phyloP scores from a whole-genome alignment of 768 basidiomycete genomes.

The Collybiopsis luxurians region DNA sequence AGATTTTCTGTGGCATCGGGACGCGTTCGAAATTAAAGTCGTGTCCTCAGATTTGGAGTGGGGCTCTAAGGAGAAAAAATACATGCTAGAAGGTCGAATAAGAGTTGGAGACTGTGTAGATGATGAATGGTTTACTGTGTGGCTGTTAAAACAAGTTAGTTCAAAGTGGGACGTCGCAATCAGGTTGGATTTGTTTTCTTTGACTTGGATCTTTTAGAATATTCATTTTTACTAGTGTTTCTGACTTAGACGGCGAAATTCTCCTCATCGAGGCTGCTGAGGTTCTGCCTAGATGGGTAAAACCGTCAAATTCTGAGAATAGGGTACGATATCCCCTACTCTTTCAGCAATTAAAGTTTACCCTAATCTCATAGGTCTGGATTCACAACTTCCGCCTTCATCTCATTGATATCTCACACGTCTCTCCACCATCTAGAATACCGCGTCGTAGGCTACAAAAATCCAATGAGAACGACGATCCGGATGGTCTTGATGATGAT shows the following conservation, averaged over 20 bases:
- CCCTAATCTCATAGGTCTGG: constrained; percentile 71
- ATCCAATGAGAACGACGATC: constrained; percentile 44
- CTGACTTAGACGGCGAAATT: constrained; percentile 95
- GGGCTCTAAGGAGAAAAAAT: constrained; percentile 38
- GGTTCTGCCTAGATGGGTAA: constrained; percentile 84
- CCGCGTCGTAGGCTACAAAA: constrained; percentile 43
- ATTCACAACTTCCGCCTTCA: constrained; percentile 81
- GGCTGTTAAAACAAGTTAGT: constrained; percentile 79
- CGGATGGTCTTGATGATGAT: constrained; percentile 31
- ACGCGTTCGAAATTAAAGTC: constrained; percentile 76
- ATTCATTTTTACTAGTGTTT: constrained; percentile 42
- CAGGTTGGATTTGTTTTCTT: constrained; percentile 47
- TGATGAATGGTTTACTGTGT: constrained; percentile 96
- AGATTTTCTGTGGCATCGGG: constrained; percentile 80
- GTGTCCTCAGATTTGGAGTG: constrained; percentile 32
- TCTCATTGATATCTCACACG: constrained; percentile 76
- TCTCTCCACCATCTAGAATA: constrained; percentile 64
- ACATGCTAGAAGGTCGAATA: constrained; percentile 78
- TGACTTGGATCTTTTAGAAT: neutral
- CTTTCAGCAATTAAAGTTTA: constrained; percentile 28
- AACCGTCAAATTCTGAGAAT: constrained; percentile 88
- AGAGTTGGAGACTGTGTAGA: constrained; percentile 96
- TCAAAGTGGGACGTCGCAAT: constrained; percentile 77
- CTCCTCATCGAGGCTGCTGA: constrained; percentile 96
- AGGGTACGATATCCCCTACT: constrained; percentile 63